Conservation (phyloP, 768 basidiomycete species). For the Leccinellum albellum region DNA sequence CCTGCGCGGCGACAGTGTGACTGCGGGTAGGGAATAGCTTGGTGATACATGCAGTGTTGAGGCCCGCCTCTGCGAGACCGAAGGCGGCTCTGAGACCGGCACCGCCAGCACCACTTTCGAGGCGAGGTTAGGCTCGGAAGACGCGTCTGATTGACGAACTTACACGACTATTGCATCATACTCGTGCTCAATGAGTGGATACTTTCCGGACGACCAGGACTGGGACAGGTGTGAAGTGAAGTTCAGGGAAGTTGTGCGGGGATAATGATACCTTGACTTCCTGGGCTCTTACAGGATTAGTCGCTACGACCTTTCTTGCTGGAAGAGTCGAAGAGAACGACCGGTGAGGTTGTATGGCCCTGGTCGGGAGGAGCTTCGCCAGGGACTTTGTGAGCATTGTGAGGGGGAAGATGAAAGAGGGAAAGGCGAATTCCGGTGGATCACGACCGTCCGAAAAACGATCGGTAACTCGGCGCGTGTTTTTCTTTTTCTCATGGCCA, state of each 20-base stretch:
- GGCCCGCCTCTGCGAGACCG: slow-evolving; percentile 95
- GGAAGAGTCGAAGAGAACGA: slow-evolving; percentile 65
- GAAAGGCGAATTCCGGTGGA: slow-evolving; percentile 8
- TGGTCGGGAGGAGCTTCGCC: slow-evolving; percentile 30
- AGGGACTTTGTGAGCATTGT: slow-evolving; percentile 67
- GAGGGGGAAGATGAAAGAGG: slow-evolving; percentile 11
- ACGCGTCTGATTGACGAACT: slow-evolving; percentile 34
- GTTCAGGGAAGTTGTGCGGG: slow-evolving; percentile 5
- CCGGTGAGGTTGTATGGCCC: slow-evolving; percentile 47
- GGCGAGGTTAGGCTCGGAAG: slow-evolving; percentile 10
- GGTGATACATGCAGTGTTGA: slow-evolving; percentile 99
- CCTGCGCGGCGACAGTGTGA: slow-evolving; percentile 98
- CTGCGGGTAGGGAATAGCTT: slow-evolving; percentile 98
- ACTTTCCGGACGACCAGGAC: slow-evolving; percentile 83
- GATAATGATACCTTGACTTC: slow-evolving; percentile 62
- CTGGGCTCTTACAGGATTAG: slow-evolving; percentile 75
- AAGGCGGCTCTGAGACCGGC: slow-evolving; percentile 98
- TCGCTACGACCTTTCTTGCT: slow-evolving; percentile 58
- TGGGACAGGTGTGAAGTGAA: slow-evolving; percentile 26
- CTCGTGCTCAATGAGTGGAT: slow-evolving; percentile 97
- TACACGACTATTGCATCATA: slow-evolving; percentile 99
- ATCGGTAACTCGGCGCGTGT: slow-evolving; percentile 9
- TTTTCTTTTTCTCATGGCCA: slow-evolving; percentile 19
- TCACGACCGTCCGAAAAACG: slow-evolving; percentile 15
- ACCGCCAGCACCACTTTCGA: slow-evolving; percentile 86